Evolutionary conservation across 768 basidiomycete species (phyloP).

Genomic region (Xanthoconium purpureum): DNA sequence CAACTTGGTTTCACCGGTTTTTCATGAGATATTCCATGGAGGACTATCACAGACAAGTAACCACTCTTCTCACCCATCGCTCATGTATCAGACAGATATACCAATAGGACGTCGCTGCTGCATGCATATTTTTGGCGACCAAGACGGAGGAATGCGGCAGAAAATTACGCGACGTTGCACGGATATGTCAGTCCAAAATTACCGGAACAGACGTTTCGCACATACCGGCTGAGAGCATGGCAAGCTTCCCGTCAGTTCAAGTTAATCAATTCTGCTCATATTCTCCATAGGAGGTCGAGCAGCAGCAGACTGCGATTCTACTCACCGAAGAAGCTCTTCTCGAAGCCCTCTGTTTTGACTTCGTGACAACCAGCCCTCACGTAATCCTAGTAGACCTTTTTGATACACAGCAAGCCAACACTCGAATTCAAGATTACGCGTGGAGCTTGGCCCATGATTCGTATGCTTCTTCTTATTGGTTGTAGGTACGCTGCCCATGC

Average conservation of each 20-base stretch:
- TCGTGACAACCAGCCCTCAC: constrained; percentile 75
- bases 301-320: constrained; percentile 65
- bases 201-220: constrained; percentile 50
- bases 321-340: constrained; percentile 74
- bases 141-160: constrained; percentile 89
- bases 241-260: constrained; percentile 30
- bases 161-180: constrained; percentile 82
- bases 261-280: not conserved
- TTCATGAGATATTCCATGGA: constrained; percentile 86
- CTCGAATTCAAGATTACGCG: constrained; percentile 63
- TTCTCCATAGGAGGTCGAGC: constrained; percentile 65
- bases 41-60: constrained; percentile 73
- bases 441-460: constrained; percentile 90
- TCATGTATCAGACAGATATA: constrained; percentile 5
- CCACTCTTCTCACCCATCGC: constrained; percentile 4
- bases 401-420: constrained; percentile 47
- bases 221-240: constrained; percentile 64
- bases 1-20: constrained; percentile 89
- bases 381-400: constrained; percentile 72
- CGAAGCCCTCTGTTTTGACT: constrained; percentile 84
- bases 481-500: constrained; percentile 5
- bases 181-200: constrained; percentile 69
- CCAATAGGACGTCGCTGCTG: constrained; percentile 73
- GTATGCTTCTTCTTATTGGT: constrained; percentile 40
- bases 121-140: constrained; percentile 86